phyloP scores from a whole-genome alignment of 2,329 filamentous ascomycete genomes.

The Neonectria hederae region DNA sequence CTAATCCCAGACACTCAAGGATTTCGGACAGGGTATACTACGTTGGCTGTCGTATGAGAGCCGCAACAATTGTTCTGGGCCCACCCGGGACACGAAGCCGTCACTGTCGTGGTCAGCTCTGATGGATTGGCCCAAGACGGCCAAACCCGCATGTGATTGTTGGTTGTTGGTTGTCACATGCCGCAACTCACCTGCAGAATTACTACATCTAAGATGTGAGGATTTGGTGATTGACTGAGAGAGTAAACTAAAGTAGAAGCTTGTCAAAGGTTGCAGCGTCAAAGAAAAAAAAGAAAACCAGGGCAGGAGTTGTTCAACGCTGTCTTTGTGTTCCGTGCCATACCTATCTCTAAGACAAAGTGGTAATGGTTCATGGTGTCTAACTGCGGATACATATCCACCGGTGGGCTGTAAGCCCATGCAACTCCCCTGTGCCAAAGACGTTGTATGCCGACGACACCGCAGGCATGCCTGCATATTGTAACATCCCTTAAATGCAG shows the following conservation, averaged over 20 bases:
- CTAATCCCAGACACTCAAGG: not conserved
- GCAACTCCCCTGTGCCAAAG: not conserved
- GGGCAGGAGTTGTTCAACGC: not conserved
- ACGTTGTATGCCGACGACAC: not conserved
- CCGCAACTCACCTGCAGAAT: not conserved
- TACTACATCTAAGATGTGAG: not conserved
- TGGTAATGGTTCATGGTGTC: not conserved
- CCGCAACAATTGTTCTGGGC: not conserved
- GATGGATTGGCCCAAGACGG: too few species aligned
- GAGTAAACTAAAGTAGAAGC: not conserved
- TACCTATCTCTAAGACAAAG: not conserved
- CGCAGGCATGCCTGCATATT: not conserved
- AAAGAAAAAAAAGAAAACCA: not conserved
- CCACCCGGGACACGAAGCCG: not conserved
- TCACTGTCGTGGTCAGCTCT: not conserved
- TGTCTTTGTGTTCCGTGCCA: not conserved
- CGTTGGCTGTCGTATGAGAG: not conserved
- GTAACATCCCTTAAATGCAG: not conserved
- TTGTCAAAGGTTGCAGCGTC: not conserved
- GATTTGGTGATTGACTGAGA: not conserved
- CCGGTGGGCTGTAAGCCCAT: not conserved
- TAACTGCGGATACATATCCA: not conserved
- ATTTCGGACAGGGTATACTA: not conserved
- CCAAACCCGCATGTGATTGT: not conserved
- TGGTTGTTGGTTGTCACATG: not conserved